Base-by-base conservation (phyloP, 2,329 filamentous ascomycete genomes). In the Blumeria hordei region DNA sequence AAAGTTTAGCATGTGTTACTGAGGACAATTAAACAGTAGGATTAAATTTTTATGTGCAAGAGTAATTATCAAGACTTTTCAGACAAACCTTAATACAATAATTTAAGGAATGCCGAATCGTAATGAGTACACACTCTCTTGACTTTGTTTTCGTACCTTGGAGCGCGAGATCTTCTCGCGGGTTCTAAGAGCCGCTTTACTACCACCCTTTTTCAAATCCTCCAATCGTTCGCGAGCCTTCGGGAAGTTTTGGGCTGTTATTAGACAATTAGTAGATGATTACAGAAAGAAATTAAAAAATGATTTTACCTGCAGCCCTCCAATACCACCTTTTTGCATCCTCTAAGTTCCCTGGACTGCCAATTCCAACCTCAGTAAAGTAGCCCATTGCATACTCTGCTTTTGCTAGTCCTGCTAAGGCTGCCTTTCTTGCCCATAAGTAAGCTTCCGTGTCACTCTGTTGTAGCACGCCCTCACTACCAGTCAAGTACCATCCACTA, bases 321-420 rank as follows among this genome's bases (percentile, higher is more conserved):
- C 88, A 95, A 70, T 98, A 98, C 92, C 92, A 98, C 62, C 88
- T 78, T 74, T 94, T 95, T 21, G 90, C 92, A 69, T 96, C 92
- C 63, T 98, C 92, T 62, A 95, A 64, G 66, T 90, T 93, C 8
- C 84, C 80, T 14, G 82, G 74, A 59, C 86, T 81, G 34, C 92
- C 92, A 62, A 98, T 96, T 11, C 92, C 92, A 52, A 92, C 82
- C 68, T 98, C 92, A 0, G 86, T 93, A 65, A 94, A 95, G 69
- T 96, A 95, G 0, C 92, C 92, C 84, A 98, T 94, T 0, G 90
- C 92, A 69, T 95, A 96, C 70, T 96, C 85, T 0, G 92, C 92
- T 72, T 96, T 98, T 7, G 87, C 81, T 39, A 95, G 69, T 2
- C 90, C 88, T 3, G 87, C 84, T 59, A 81, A 78, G 0, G 92